A percentile compares a stretch with the other conserved stretches of the same genome.
Conservation (phyloP, 768 basidiomycete genomes). For the Rhizopogon salebrosus region DNA sequence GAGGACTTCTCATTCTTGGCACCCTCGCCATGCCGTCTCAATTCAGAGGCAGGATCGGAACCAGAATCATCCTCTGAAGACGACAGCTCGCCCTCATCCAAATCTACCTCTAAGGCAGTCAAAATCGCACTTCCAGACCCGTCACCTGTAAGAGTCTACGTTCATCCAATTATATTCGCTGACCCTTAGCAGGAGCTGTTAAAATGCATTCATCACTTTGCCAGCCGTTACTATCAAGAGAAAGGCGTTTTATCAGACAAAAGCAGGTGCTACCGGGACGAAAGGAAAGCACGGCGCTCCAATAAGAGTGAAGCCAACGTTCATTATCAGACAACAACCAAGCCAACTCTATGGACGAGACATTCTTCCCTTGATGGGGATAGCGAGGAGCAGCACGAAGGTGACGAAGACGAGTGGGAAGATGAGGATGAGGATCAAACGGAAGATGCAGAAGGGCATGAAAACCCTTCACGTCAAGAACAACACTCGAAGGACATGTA, state of each 20-base stretch:
- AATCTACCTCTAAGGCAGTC: conserved; percentile 8
- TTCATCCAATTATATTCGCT: not conserved
- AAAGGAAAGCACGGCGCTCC: conserved; percentile 30
- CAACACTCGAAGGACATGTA: conserved; percentile 56
- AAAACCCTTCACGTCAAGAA: conserved; percentile 5
- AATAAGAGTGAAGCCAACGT: conserved; percentile 12
- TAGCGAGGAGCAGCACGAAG: not conserved
- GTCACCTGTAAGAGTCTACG: conserved; percentile 41
- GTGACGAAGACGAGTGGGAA: conserved; percentile 10
- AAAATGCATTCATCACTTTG: conserved; percentile 47
- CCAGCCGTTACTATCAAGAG: conserved; percentile 55
- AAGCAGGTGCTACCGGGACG: conserved; percentile 40
- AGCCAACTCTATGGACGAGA: conserved; percentile 2
- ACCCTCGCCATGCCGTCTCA: conserved; percentile 17
- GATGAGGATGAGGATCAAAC: conserved; percentile 10
- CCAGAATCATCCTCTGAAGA: not conserved
- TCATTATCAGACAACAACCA: conserved; percentile 10
- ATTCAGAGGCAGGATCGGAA: conserved; percentile 6
- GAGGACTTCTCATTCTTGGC: conserved; percentile 53
- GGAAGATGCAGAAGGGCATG: conserved; percentile 5
- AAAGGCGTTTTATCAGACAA: conserved; percentile 53
- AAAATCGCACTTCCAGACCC: conserved; percentile 29
- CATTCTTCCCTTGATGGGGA: conserved; percentile 1
- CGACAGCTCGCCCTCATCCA: not conserved
- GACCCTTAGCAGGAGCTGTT: conserved; percentile 41